Evolutionary conservation across 1,139 yeast genomes (phyloP), one percentile per base, ranked within the genome.

Genomic region (Blastobotrys malaysiensis): DNA sequence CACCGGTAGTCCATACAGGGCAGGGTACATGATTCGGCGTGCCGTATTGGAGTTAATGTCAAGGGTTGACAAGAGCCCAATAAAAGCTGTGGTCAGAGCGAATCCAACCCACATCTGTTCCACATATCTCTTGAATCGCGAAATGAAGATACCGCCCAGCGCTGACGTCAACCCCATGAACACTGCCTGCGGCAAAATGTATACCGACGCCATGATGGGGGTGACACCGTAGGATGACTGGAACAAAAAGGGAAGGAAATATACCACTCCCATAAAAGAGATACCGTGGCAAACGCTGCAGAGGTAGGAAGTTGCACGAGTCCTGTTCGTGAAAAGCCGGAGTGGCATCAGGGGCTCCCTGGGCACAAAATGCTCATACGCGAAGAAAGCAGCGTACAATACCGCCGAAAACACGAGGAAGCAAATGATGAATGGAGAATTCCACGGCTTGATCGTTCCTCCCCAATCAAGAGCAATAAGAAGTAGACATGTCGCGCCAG

Each of bases 391-490:
- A 19, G 1, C 78, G 77, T 46, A 86, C 81, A 51, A 80, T 48
- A 19, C 61, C 9, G 52, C 62, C 11, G 63, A 55, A 46, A 61
- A 54, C 1, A 77, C 73, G 60, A 84, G 76, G 62, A 79, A 75
- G 31, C 72, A 65, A n/a, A 83, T 80, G 0, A 81, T 79, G 1
- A 81, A 77, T 1, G 80, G 80, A 1, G 86, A 81, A 16, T 69
- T 68, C 84, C 84, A 80, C 1, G 73, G 63, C 55, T 69, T 73
- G 39, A 68, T 65, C 9, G 69, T 68, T 16, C 81, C 81, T 45
- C 84, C 85, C 66, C 80, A 77, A 2, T 82, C 76, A 50, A 81
- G 64, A 0, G 76, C 84, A 49, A 81, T 62, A 43, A 80, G 69
- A 7, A 79, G 52, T 36, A 80, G 58, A 7, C 76, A 76, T 13